Conservation (phyloP, 192 early-diverging fungal genomes). For the Funneliformis mosseae region DNA sequence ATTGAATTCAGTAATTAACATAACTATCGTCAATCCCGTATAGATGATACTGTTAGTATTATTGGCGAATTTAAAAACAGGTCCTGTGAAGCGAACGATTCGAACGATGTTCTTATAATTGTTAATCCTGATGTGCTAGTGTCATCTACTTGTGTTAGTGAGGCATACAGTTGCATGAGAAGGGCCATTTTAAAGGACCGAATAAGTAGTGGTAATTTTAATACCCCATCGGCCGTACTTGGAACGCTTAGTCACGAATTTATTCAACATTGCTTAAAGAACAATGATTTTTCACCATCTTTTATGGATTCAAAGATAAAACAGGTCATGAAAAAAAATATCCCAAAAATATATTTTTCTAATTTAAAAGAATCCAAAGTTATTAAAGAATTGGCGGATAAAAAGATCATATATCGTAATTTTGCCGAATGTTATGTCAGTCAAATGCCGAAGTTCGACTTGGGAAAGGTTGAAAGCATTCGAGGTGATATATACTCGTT, state of each 20-base stretch:
- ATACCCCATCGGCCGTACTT: slow-evolving; percentile 61
- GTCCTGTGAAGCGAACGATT: neutral
- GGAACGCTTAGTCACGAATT: slow-evolving; percentile 86
- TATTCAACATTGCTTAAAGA: slow-evolving; percentile 67
- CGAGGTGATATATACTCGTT: slow-evolving; percentile 22
- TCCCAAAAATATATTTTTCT: slow-evolving; percentile 76
- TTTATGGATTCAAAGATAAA: slow-evolving; percentile 52
- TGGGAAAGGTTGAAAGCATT: slow-evolving; percentile 30
- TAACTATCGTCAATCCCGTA: neutral
- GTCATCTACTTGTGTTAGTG: slow-evolving; percentile 72
- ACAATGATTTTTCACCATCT: slow-evolving; percentile 59
- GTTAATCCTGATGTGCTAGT: slow-evolving; percentile 84
- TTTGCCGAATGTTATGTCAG: slow-evolving; percentile 46
- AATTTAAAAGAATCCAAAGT: slow-evolving; percentile 51
- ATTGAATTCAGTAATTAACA: neutral
- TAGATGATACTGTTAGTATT: neutral
- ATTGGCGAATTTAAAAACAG: neutral
- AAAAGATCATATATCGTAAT: neutral
- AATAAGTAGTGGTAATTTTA: slow-evolving; percentile 46
- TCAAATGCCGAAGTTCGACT: neutral
- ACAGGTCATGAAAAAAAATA: slow-evolving; percentile 51
- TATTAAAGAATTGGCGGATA: neutral
- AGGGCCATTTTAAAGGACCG: slow-evolving; percentile 76
- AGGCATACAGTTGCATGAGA: slow-evolving; percentile 76
- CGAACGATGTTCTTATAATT: slow-evolving; percentile 45